These are phyloP conservation scores for Candida pseudoviswanathii DNA, from an alignment of 1,139 yeast genomes.

Conservation along the genomic window DNA sequence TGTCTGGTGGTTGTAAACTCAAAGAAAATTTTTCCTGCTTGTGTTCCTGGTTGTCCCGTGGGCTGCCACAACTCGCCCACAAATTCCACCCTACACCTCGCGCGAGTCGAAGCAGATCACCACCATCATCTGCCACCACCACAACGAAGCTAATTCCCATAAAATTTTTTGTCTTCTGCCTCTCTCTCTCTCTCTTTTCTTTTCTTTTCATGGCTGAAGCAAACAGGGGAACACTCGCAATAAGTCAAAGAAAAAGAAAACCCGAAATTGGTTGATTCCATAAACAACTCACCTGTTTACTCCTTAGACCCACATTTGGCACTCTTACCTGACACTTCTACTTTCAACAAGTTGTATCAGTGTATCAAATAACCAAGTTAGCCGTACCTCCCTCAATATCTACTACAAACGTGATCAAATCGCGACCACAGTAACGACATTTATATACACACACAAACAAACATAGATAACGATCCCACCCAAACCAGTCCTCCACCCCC, in stretches of 20 bases:
- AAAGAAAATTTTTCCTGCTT: neutral
- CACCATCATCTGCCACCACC: neutral
- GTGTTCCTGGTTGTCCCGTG: neutral
- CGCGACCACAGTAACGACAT: no score
- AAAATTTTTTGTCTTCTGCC: neutral
- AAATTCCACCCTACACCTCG: neutral
- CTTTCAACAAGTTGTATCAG: conserved; percentile 1
- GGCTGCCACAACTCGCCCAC: neutral
- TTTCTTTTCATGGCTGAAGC: neutral
- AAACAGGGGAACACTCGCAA: neutral
- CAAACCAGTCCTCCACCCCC: neutral
- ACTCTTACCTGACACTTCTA: neutral
- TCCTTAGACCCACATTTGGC: neutral
- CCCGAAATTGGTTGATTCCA: conserved; percentile 1
- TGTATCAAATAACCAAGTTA: neutral
- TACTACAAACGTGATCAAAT: no score
- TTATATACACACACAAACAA: neutral
- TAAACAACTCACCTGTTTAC: neutral
- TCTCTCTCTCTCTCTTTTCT: neutral
- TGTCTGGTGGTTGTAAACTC: neutral
- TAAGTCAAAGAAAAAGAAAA: neutral
- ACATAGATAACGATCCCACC: neutral
- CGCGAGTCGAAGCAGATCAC: neutral
- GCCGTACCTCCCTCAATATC: neutral
- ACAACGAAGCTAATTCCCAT: neutral